These are phyloP conservation scores for Candida mesenterica DNA, from an alignment of 1,139 yeast genomes.

Conservation along the genomic window DNA sequence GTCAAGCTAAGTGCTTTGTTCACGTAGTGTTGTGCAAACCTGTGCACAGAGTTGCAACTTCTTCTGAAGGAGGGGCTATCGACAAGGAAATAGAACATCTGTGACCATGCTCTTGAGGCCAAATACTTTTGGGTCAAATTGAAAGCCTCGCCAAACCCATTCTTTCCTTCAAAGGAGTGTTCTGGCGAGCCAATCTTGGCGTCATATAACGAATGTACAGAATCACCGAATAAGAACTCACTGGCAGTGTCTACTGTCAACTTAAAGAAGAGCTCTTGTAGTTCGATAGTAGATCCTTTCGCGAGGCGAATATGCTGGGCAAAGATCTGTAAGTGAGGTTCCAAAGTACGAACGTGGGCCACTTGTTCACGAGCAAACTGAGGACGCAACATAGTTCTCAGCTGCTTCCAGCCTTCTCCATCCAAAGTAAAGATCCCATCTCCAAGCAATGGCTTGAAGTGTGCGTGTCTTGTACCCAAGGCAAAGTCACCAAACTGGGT, in stretches of 20 bases:
- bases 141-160: constrained; percentile 45
- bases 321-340: constrained; percentile 20
- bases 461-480: constrained; percentile 25
- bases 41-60: constrained; percentile 30
- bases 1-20: constrained; percentile 19
- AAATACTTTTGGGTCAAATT: constrained; percentile 37
- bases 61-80: constrained; percentile 32
- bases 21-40: constrained; percentile 30
- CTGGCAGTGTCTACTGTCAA: constrained; percentile 58
- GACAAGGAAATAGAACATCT: constrained; percentile 33
- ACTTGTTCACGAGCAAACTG: constrained; percentile 26
- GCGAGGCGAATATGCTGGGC: constrained; percentile 14
- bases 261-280: constrained; percentile 47
- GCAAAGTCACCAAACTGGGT: constrained; percentile 26
- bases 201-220: constrained; percentile 41
- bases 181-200: constrained; percentile 16
- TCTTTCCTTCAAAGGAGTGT: constrained; percentile 26
- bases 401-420: constrained; percentile 25
- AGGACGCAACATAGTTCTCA: constrained; percentile 25
- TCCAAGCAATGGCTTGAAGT: constrained; percentile 22
- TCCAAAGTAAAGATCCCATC: constrained; percentile 27
- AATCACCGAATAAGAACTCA: constrained; percentile 58
- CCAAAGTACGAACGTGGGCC: constrained; percentile 23
- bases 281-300: constrained; percentile 31
- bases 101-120: constrained; percentile 36